Base-by-base conservation (phyloP, 306 rosid genomes). In the Castanospermum australe region DNA sequence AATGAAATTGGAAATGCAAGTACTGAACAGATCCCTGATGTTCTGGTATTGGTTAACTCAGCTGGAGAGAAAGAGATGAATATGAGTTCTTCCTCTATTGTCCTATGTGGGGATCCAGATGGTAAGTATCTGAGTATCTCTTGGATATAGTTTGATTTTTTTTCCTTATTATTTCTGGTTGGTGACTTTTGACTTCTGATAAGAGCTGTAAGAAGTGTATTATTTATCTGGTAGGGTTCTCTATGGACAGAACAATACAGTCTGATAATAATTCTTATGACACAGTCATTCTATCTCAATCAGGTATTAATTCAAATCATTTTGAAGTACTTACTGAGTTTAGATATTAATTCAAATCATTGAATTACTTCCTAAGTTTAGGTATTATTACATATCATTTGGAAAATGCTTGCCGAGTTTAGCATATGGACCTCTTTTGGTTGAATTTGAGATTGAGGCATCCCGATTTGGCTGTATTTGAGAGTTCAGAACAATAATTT, bases 101-200 rank as follows among this genome's bases (percentile, higher is more conserved):
- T 71, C 82, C 39, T 57, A 22, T 74, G 73, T 65, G 84, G 65
- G 54, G 86, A 88, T 81, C 14, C 42, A 67, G 60, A 69, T 67
- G 93, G 98, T 93, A 54, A 76, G 71, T 85, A 83, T 80, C 65
- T 74, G 28, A 35, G 73, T 54, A 48, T 36, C 67, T 55, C 35
- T 79, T 18, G 6, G 7, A 35, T 61, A 7, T 59, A 63, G 52
- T 73, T 57, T 67, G 38, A 45, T 59, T 30, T 59, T 30, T 59
- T 81, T 78, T 24, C 41, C 44, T 56, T 72, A 30, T 17, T 30
- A 30, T 80, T 68, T 60, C 44, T 54, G 51, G 33, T 66, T 82
- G 75, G 41, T 73, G 52, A 69, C 48, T 52, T 68, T 79, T 74
- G 47, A 33, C 78, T 66, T 65, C 42, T 63, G 75, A 79, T 80